Evolutionary conservation across 345 rosid genomes (phyloP), one percentile per base, ranked within the genome.

Genomic region (Reutealis trisperma): DNA sequence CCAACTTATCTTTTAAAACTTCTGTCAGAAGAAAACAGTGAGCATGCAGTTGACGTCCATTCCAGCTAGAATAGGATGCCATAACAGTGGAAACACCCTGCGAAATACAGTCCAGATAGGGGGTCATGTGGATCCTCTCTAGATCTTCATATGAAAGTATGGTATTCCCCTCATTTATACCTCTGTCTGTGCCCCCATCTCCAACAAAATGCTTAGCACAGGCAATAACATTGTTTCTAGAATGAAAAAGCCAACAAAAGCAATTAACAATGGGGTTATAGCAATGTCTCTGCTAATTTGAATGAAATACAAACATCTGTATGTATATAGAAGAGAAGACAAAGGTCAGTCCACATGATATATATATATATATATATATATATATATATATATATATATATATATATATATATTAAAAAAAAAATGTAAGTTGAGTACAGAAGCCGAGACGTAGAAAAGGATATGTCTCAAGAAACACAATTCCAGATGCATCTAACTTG

Each of bases 171-270:
- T 94, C 97, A 75, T 91, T 94, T 75, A 85, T 16, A 37, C 95
- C 98, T 59, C 74, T 77, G 25, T 88, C 84, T 0, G 98, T 94
- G 63, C 98, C 97, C 71, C 97, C 97, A 82, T 94, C 97, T 81
- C 97, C 98, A 73, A 88, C 98, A 87, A 93, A 94, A 82, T 94
- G 98, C 88, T 94, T 93, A 41, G 95, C 97, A 79, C 97, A 92
- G 1, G 97, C 97, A 72, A 91, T 80, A 22, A 93, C 86, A 60
- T 91, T 91, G 77, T 93, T 85, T 74, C 97, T 93, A 85, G 60
- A 37, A 82, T 70, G 77, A 86, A 83, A 58, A 52, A 52, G 75
- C 70, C 57, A 68, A 52, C 47, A 22, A 82, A 79, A 79, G 27
- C n/a, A 65, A 22, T 51, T 74, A 51, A 67, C 34, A 45, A 61